These are phyloP conservation scores for Phytophthora pluvialis DNA, from an alignment of 352 stramenopile genomes.

Conservation along the genomic window DNA sequence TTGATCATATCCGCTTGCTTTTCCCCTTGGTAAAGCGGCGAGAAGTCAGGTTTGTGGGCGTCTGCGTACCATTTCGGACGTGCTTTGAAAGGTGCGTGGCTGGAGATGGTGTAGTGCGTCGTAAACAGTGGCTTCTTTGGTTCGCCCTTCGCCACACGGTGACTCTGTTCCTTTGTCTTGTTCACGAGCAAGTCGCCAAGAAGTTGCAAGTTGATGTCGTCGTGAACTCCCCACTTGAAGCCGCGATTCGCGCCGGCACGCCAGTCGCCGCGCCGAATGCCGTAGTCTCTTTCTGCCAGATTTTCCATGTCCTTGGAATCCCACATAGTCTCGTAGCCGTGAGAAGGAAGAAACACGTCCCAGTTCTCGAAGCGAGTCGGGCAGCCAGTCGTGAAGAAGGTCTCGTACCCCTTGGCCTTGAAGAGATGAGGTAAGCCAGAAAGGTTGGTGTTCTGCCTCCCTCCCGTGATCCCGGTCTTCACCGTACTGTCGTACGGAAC, in stretches of 20 bases:
- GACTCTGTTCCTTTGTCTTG: constrained; percentile 41
- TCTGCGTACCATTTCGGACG: constrained; percentile 46
- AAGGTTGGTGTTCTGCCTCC: constrained; percentile 34
- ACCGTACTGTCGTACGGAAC: constrained; percentile 58
- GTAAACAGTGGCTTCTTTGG: constrained; percentile 49
- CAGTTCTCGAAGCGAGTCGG: constrained; percentile 44
- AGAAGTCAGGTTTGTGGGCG: constrained; percentile 54
- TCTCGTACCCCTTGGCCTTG: constrained; percentile 53
- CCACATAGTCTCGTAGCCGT: constrained; percentile 53
- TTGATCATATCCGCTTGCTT: constrained; percentile 40
- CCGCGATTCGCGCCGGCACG: constrained; percentile 9
- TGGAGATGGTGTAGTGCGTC: constrained; percentile 50
- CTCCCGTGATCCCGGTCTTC: constrained; percentile 46
- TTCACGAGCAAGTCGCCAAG: constrained; percentile 51
- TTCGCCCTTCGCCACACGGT: constrained; percentile 20
- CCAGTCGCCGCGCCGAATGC: constrained; percentile 43
- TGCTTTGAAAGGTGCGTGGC: constrained; percentile 18
- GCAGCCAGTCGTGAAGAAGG: constrained; percentile 53
- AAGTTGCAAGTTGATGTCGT: constrained; percentile 48
- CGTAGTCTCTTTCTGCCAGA: constrained; percentile 38
- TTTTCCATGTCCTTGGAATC: constrained; percentile 38
- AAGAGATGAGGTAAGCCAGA: constrained; percentile 56
- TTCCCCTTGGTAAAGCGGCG: constrained; percentile 42
- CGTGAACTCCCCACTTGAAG: constrained; percentile 48
- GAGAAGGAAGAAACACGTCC: constrained; percentile 49